Evolutionary conservation across 1,284 basidiomycete species (phyloP), one percentile per base, ranked within the genome.

Genomic region (Quambalaria eucalypti): DNA sequence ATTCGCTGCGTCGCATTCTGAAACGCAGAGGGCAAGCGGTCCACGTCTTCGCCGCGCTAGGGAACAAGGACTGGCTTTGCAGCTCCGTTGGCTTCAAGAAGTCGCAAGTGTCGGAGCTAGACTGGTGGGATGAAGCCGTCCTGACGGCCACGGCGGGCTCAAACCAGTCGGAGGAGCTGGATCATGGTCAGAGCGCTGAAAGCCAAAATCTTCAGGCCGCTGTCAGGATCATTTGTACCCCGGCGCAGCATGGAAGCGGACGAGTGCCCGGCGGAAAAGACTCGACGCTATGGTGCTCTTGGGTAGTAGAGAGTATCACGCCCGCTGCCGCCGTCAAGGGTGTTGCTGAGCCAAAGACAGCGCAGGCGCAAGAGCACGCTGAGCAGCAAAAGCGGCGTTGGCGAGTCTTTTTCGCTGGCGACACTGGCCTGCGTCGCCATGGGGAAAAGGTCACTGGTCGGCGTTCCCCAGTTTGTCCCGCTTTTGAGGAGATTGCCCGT

Each of bases 81-180:
- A 50, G 49, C 16, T 44, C 49, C 28, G 31, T 33, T 7, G 54
- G 54, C 8, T 59, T 59, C 33, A 38, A 51, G 16, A 28, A 50
- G 10, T 64, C 68, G 1, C 51, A 63, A 5, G 63, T 73, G 10
- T 58, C 52, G 8, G 72, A 74, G 48, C 48, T 69, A 2, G 72
- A 74, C 46, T 74, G 72, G 72, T 74, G 72, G 72, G 71, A 71
- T 48, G 61, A 70, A 31, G 56, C 53, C 21, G n/a, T 21, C 21
- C 21, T 65, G 51, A 40, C 28, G n/a, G 21, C 28, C 23, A 23
- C 28, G 4, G 8, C 38, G n/a, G 26, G 21, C 23, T 12, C 39
- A 10, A 14, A 8, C 4, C 38, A 40, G 23, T 29, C 36, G 21
- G 31, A 28, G 7, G n/a, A n/a, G n/a, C n/a, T n/a, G n/a, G n/a